Evolutionary conservation across 2,329 filamentous ascomycete species (phyloP), one percentile per base, ranked within the genome.

Genomic region (Tolypocladium amazonense): DNA sequence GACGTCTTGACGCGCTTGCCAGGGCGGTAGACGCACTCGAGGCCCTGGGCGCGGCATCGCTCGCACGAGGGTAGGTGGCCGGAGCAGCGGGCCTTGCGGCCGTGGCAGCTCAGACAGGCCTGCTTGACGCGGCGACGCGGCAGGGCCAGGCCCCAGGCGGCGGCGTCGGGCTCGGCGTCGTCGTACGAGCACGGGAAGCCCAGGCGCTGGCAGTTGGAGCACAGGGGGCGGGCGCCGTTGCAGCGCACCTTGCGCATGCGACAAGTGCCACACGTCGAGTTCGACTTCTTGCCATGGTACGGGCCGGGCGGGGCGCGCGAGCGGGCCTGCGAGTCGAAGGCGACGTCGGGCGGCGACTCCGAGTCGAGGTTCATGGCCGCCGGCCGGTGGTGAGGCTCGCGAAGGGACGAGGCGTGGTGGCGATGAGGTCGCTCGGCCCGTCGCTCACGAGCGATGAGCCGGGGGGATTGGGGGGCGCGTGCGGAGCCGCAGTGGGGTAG

Each of bases 141-240:
- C 57, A 82, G 67, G n/a, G 75, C 71, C 56, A 77, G 69, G 39
- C 74, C 75, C 64, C 78, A 75, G 54, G 74, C 68, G 15, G 76
- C 74, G 37, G 75, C 74, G 37, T 74, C 65, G 37, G 75, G 64
- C 58, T 73, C 73, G 55, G 71, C 72, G 58, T 82, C 80, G 61
- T 82, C 79, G 65, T 83, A 84, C 9, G 81, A 81, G 67, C 82
- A 85, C 8, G 77, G 75, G 64, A 84, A 84, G 56, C 80, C 80
- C 53, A 85, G 76, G 25, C 82, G 79, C 63, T 83, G 79, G 70
- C 82, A 85, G 70, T 83, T 84, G 70, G 79, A 78, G 69, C 82
- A 85, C 61, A 80, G 71, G 56, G 78, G 75, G 47, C 78, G 78
- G 15, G 76, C 73, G 41, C 81, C 80, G 66, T 84, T 80, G 71